These are phyloP conservation scores for Saposhnikovia divaricata DNA, from an alignment of 129 eudicot species.

Conservation along the genomic window DNA sequence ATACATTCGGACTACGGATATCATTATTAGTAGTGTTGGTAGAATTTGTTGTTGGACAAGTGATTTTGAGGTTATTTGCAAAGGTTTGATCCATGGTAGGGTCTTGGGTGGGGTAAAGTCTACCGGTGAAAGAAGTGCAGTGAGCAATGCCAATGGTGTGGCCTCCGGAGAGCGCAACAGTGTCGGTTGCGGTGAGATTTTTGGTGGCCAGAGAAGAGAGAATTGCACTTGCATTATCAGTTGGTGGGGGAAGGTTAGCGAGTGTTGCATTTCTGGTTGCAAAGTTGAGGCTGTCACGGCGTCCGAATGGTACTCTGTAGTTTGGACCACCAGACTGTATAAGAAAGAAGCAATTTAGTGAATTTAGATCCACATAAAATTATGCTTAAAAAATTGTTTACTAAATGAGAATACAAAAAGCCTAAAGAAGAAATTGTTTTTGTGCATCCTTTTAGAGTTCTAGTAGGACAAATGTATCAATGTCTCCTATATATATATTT, in stretches of 20 bases:
- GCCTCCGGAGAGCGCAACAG: constrained; percentile 64
- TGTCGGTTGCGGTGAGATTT: constrained; percentile 43
- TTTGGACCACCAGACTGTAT: constrained; percentile 56
- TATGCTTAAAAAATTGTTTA: background rate
- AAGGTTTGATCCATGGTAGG: constrained; percentile 44
- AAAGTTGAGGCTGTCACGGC: constrained; percentile 42
- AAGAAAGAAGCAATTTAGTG: background rate
- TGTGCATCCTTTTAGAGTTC: too few relatives aligned
- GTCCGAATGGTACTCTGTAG: constrained; percentile 49
- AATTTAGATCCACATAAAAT: background rate
- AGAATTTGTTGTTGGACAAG: constrained; percentile 32
- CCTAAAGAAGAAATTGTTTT: too few relatives aligned
- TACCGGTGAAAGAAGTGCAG: constrained; percentile 40
- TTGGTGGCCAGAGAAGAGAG: constrained; percentile 29
- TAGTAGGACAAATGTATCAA: too few relatives aligned
- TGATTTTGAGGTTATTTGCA: constrained; percentile 36
- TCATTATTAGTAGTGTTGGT: constrained; percentile 40
- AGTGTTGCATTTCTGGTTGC: constrained; percentile 47
- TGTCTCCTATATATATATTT: too few relatives aligned
- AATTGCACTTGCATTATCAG: constrained; percentile 32
- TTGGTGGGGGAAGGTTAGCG: constrained; percentile 52
- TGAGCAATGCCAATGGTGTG: constrained; percentile 63
- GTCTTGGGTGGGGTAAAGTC: constrained; percentile 62
- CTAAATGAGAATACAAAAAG: too few relatives aligned
- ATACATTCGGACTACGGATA: constrained; percentile 45